Evolutionary conservation across 2,329 filamentous ascomycete species (phyloP), one percentile per base, ranked within the genome.

Genomic region (Cytospora paraplurivora): DNA sequence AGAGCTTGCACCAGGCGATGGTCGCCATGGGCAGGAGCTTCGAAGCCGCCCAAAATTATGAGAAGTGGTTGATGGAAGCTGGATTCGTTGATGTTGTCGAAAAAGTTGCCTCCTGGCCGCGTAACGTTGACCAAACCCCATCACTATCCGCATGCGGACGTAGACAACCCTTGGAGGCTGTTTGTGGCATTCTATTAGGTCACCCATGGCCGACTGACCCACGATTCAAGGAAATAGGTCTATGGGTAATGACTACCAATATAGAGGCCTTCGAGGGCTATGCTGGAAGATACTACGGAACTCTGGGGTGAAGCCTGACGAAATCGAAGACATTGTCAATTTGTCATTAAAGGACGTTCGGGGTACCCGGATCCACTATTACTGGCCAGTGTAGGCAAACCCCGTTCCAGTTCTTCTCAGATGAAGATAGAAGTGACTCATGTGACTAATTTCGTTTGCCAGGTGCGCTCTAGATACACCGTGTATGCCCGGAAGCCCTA

Each of bases 61-160:
- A 70, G 34, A 60, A 62, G 44, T 69, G 71, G 66, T 62, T 74
- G 67, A 63, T 68, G 21, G 65, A 72, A 35, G 69, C 68, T 19
- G 73, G 73, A 1, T 74, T 74, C 15, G 68, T 72, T 41, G 70
- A 74, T 41, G 68, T 74, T 4, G 66, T 68, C 37, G 70, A 74
- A 53, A 68, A 71, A 60, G 50, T 60, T 12, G 51, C 37, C 6
- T 50, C 58, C 3, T 27, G 58, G 1, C 58, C 58, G 8, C 50
- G 58, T 60, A 54, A 52, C 33, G 12, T 17, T 15, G 19, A n/a
- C 1, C 8, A 17, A 33, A 4, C 12, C 12, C 10, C 8, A 10
- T 8, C 3, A 5, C 1, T 21, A 12, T 19, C 19, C 11, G n/a
- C n/a, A n/a, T n/a, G n/a, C n/a, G 4, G 7, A 49, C 27, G n/a